Percentiles rank a stretch among this genome's conserved stretches.
Evolutionary conservation across 208 protist species (phyloP).

Genomic region (Phytomonas sp.): DNA sequence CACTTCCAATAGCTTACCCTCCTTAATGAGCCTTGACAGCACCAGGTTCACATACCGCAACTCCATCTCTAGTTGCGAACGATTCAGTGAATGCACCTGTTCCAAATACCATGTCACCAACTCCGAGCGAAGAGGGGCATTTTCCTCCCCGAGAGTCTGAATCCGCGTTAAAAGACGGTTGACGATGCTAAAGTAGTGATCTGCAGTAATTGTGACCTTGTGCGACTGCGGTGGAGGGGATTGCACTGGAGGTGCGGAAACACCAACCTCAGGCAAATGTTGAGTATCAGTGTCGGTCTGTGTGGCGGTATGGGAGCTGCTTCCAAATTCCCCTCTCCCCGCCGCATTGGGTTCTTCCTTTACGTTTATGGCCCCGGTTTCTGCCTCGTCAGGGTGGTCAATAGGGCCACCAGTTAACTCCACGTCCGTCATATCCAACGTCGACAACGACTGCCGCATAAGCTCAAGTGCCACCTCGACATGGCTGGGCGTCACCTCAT

Average conservation of each 20-base stretch:
- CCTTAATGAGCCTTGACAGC: constrained; percentile 62
- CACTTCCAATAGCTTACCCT: constrained; percentile 83
- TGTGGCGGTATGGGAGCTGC: not conserved
- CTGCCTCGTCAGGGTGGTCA: constrained; percentile 2
- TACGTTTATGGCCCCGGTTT: constrained; percentile 5
- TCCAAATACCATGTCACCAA: constrained; percentile 84
- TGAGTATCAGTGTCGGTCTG: constrained; percentile 5
- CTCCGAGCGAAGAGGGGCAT: constrained; percentile 64
- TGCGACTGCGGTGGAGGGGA: not conserved
- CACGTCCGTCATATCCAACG: constrained; percentile 84
- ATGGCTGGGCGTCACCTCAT: constrained; percentile 78
- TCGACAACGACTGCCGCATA: constrained; percentile 86
- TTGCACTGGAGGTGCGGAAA: constrained; percentile 3
- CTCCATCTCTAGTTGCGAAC: constrained; percentile 72
- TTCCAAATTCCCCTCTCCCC: not conserved
- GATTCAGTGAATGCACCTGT: constrained; percentile 73
- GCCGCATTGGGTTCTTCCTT: not conserved
- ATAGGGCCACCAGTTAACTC: constrained; percentile 54
- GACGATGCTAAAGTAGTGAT: constrained; percentile 85
- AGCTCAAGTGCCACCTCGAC: constrained; percentile 82
- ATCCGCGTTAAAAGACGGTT: constrained; percentile 64
- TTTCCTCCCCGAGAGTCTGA: constrained; percentile 55
- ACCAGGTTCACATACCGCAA: constrained; percentile 72
- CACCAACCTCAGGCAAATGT: not conserved
- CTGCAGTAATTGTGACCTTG: constrained; percentile 59